Evolutionary conservation across 345 rosid species (phyloP), one percentile per base, ranked within the genome.

Genomic region (Heritiera littoralis): DNA sequence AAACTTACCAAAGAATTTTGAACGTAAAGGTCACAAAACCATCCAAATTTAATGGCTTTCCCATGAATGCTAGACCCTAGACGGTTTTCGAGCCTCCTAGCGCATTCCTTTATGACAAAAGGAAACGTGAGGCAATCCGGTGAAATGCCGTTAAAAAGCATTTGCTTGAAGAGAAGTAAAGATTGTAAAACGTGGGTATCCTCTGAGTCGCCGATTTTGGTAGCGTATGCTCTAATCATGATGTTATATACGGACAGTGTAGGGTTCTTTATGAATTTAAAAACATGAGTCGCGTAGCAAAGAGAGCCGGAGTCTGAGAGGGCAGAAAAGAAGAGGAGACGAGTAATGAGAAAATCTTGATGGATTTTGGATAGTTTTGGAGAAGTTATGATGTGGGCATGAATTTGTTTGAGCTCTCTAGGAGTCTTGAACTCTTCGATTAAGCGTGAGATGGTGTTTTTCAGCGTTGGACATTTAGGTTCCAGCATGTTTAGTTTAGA

Each of bases 51-150:
- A n/a, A 89, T 51, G 18, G 75, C 83, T 48, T 86, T 86, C 18
- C 90, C 88, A 63, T 89, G 88, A 75, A 90, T 51, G 68, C 76
- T 51, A 40, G 60, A 40, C 7, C 94, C 94, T 6, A 74, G 30
- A 48, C 45, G 71, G 38, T 76, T 18, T 73, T 86, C 84, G 7
- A 73, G 32, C 58, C 78, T 80, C 75, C 74, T 76, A 5, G 86
- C 69, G 75, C 90, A 87, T 73, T 86, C 92, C 85, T 90, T 90
- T 52, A 90, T n/a, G 12, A 90, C 82, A 76, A 90, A 90, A 7
- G 94, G 94, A 74, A 90, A 82, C 6, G 94, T 86, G 65, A 90
- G 85, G 81, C 77, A 56, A 77, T 87, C 89, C 30, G 94, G 92
- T 2, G 52, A 41, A 72, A 87, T 78, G 80, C 89, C 89, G 56